phyloP scores from a whole-genome alignment of 257 asterid species.

The Plectranthus barbatus region DNA sequence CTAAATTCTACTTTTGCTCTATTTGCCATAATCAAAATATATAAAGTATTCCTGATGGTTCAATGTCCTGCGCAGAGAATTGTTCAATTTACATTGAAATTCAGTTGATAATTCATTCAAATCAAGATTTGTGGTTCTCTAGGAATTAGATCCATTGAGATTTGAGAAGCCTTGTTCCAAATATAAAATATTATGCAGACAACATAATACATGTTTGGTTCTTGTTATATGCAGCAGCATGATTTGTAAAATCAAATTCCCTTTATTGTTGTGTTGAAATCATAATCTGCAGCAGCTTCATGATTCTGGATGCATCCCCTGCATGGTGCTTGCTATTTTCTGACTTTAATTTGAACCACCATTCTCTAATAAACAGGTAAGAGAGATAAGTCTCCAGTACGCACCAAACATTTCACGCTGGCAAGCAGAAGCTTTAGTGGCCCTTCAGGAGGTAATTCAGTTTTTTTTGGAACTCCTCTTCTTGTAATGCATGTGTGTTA shows the following conservation, averaged over 20 bases:
- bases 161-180: not conserved
- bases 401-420: constrained; percentile 60
- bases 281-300: too few species aligned
- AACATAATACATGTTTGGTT: not conserved
- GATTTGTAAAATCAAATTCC: too few species aligned
- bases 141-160: not conserved
- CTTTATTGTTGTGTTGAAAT: too few species aligned
- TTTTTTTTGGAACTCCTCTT: constrained; percentile 4
- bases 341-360: not conserved
- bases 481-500: not conserved
- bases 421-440: constrained; percentile 84
- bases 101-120: not conserved
- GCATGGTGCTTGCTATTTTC: not conserved
- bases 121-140: not conserved
- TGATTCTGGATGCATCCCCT: constrained; percentile 10
- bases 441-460: constrained; percentile 81
- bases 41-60: not conserved
- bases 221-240: not conserved
- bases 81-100: not conserved
- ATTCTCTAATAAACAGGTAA: constrained; percentile 44
- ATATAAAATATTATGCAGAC: not conserved
- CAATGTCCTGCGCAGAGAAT: not conserved
- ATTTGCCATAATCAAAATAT: not conserved
- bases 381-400: constrained; percentile 41
- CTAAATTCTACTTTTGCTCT: too few species aligned